Conservation (phyloP, 352 stramenopile genomes). For the Globisporangium lucens region DNA sequence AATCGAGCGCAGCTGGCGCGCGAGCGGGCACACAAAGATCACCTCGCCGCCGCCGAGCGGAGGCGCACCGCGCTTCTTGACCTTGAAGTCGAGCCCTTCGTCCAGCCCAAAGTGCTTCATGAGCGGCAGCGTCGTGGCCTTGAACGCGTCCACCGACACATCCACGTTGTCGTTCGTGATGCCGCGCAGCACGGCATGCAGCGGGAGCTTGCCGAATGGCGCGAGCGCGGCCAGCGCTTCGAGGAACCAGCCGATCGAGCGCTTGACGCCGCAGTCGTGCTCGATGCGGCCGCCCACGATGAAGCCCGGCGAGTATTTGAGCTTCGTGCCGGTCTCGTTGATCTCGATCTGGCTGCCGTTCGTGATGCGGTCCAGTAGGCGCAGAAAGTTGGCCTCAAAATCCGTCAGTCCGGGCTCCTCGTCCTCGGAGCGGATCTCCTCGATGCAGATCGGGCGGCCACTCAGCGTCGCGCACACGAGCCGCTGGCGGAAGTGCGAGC, state of each 20-base stretch:
- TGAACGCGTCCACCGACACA: constrained; percentile 93
- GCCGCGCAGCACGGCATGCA: constrained; percentile 92
- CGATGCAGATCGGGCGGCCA: constrained; percentile 91
- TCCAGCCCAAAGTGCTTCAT: constrained; percentile 97
- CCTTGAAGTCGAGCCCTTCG: constrained; percentile 75
- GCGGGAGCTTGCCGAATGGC: constrained; percentile 96
- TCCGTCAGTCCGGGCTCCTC: constrained; percentile 93
- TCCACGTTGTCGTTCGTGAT: constrained; percentile 95
- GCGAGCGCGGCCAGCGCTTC: constrained; percentile 96
- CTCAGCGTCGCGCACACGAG: constrained; percentile 92
- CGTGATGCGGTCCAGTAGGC: constrained; percentile 95
- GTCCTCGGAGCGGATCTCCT: constrained; percentile 94
- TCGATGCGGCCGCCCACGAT: constrained; percentile 93
- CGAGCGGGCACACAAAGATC: constrained; percentile 93
- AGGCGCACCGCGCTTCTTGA: constrained; percentile 91
- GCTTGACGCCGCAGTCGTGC: constrained; percentile 92
- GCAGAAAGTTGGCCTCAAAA: constrained; percentile 97
- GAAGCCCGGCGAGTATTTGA: constrained; percentile 96
- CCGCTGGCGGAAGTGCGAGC: constrained; percentile 93
- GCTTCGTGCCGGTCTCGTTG: constrained; percentile 98
- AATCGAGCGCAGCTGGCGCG: constrained; percentile 93
- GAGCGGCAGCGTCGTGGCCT: constrained; percentile 92
- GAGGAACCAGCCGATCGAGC: constrained; percentile 97
- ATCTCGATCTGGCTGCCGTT: constrained; percentile 98
- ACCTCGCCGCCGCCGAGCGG: constrained; percentile 87